phyloP scores from a whole-genome alignment of 768 basidiomycete species.

The Lactarius tabidus region DNA sequence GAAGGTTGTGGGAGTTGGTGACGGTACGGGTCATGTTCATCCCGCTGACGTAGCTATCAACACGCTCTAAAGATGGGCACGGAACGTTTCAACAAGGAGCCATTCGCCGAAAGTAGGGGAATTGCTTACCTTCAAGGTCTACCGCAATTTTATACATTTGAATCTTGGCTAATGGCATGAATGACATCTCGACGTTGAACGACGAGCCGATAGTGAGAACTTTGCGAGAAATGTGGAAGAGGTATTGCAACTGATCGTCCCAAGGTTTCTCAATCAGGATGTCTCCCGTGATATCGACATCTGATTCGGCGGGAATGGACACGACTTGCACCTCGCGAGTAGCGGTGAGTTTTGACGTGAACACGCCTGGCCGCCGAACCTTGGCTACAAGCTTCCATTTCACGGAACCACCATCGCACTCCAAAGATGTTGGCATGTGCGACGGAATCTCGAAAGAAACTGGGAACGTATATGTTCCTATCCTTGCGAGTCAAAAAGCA shows the following conservation, averaged over 20 bases:
- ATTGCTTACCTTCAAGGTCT: constrained; percentile 66
- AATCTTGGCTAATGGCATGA: constrained; percentile 82
- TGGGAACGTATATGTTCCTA: constrained; percentile 91
- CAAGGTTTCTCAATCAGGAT: constrained; percentile 85
- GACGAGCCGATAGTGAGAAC: constrained; percentile 80
- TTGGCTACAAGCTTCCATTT: constrained; percentile 75
- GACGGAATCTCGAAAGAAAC: constrained; percentile 86
- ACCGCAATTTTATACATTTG: constrained; percentile 72
- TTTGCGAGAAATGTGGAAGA: constrained; percentile 67
- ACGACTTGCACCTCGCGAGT: constrained; percentile 71
- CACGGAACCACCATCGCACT: constrained; percentile 71
- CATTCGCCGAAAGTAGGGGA: constrained; percentile 23
- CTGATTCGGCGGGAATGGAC: constrained; percentile 72
- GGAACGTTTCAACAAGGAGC: neutral
- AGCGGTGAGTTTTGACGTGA: constrained; percentile 67
- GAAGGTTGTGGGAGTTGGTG: constrained; percentile 53
- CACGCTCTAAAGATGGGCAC: constrained; percentile 54
- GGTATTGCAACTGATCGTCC: constrained; percentile 84
- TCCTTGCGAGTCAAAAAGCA: neutral
- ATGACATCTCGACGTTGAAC: constrained; percentile 72
- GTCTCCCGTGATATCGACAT: constrained; percentile 76
- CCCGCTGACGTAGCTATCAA: constrained; percentile 73
- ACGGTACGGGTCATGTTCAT: constrained; percentile 68
- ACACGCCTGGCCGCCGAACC: constrained; percentile 79
- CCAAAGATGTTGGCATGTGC: constrained; percentile 71